Percentiles rank a stretch among this genome's conserved stretches.
phyloP scores from a whole-genome alignment of 805 yeast species.

The Myxozyma kluyveri region DNA sequence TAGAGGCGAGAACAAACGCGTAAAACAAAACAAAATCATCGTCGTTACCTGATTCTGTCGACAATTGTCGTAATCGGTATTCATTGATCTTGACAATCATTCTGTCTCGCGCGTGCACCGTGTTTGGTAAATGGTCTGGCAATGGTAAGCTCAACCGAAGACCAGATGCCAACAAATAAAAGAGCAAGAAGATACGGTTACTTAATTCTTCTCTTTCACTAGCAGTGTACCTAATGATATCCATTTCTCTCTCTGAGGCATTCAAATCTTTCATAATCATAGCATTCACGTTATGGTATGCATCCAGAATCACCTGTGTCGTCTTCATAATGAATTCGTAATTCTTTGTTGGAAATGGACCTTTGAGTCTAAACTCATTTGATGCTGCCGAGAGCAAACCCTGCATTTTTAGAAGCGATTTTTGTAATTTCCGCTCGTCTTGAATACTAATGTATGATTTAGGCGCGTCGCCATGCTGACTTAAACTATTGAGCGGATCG shows the following conservation, averaged over 20 bases:
- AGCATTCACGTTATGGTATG: constrained; percentile 66
- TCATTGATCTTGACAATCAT: constrained; percentile 64
- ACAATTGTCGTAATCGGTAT: constrained; percentile 45
- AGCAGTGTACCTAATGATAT: constrained; percentile 54
- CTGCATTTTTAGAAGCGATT: constrained; percentile 30
- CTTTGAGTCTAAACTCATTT: constrained; percentile 70
- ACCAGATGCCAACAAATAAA: constrained; percentile 74
- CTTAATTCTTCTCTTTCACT: constrained; percentile 52
- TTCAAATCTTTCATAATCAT: constrained; percentile 62
- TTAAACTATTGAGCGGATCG: constrained; percentile 54
- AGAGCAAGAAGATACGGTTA: constrained; percentile 67
- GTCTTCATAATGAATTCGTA: constrained; percentile 53
- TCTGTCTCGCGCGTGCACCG: constrained; percentile 70
- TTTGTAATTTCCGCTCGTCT: constrained; percentile 20
- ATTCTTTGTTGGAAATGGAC: constrained; percentile 57
- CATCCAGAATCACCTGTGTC: constrained; percentile 67
- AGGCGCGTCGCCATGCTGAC: constrained; percentile 8
- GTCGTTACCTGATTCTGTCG: constrained; percentile 45
- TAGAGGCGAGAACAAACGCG: constrained; percentile 67
- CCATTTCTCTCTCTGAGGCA: constrained; percentile 53
- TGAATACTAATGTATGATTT: constrained; percentile 13
- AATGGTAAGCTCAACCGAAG: constrained; percentile 71
- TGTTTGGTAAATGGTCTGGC: constrained; percentile 73
- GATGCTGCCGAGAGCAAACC: constrained; percentile 31
- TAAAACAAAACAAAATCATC: constrained; percentile 77